Evolutionary conservation across 106 monocot genomes (phyloP), one percentile per base, ranked within the genome.

Genomic region (Triglochin maritima): DNA sequence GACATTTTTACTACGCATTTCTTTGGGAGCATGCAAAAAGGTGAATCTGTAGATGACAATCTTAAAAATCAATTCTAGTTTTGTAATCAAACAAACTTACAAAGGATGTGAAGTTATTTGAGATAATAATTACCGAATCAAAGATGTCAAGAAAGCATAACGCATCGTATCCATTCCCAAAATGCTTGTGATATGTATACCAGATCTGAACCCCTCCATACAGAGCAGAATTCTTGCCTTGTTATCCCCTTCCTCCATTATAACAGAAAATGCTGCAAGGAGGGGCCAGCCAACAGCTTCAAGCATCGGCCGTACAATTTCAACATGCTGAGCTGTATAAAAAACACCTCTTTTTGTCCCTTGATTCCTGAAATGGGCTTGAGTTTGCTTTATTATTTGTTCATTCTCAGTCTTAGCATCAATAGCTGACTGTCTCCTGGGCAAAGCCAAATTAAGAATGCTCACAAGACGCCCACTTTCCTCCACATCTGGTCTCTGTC

Each of bases 101-200:
- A 64, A 48, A 29, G 29, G 29, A 29, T 29, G 29, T 29, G 29
- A 29, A 1, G 29, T 29, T 29, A 29, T 29, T 45, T 64, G 44
- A 6, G 47, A 47, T 47, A 64, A 64, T n/a, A 10, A 6, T 74
- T 81, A 94, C 94, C 94, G 72, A 45, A 94, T 82, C 72, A 94
- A 77, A 57, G 94, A 94, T 13, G 94, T 94, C 75, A 94, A 63
- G 61, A 94, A 94, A 69, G 94, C 90, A 83, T 94, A 94, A 46
- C 94, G 94, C 94, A 94, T 90, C 45, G 94, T 94, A 74, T 94
- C 94, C 90, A 94, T 90, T 60, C 94, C 94, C 62, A 94, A 75
- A 69, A 87, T 78, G 74, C 81, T 76, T 66, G 89, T 85, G 63
- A 94, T 66, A 73, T 94, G 89, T 64, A 94, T 94, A 47, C 84